Percentiles rank a stretch among this genome's conserved stretches.
These are phyloP conservation scores for Sarocladium brachiariae DNA, from an alignment of 2,329 filamentous ascomycete species.

Conservation along the genomic window DNA sequence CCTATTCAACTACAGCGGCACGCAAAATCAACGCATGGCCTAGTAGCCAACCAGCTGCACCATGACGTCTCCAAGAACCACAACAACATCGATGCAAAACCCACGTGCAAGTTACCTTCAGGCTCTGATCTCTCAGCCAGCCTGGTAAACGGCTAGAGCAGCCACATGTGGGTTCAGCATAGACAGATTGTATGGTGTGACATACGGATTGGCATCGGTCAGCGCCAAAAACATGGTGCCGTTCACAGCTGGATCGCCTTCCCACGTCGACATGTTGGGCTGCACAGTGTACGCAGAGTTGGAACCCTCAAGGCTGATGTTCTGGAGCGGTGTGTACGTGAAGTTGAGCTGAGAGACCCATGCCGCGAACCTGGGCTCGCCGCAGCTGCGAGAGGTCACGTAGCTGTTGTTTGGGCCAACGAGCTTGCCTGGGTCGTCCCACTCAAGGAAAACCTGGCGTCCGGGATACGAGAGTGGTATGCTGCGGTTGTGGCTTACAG, in stretches of 20 bases:
- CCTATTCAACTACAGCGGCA: too few species aligned
- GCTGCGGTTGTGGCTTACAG: conserved; percentile 61
- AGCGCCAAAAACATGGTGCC: conserved; percentile 74
- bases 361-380: conserved; percentile 56
- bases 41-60: too few species aligned
- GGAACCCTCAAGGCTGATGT: conserved; percentile 38
- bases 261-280: conserved; percentile 61
- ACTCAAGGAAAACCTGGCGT: conserved; percentile 61
- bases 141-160: conserved; percentile 69
- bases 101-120: too few species aligned
- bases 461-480: conserved; percentile 69
- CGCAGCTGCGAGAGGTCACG: conserved; percentile 55
- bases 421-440: conserved; percentile 61
- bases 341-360: conserved; percentile 75
- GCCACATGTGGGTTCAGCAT: conserved; percentile 71
- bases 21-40: too few species aligned
- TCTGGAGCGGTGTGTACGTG: conserved; percentile 59
- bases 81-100: too few species aligned
- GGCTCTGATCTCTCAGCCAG: conserved; percentile 51
- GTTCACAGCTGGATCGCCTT: conserved; percentile 63
- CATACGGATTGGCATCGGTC: conserved; percentile 59
- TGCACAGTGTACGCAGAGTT: conserved; percentile 60
- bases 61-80: too few species aligned
- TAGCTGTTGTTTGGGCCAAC: conserved; percentile 82
- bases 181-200: conserved; percentile 71